Evolutionary conservation across 2,329 filamentous ascomycete species (phyloP), one percentile per base, ranked within the genome.

Genomic region (Ophiostoma himal-ulmi): DNA sequence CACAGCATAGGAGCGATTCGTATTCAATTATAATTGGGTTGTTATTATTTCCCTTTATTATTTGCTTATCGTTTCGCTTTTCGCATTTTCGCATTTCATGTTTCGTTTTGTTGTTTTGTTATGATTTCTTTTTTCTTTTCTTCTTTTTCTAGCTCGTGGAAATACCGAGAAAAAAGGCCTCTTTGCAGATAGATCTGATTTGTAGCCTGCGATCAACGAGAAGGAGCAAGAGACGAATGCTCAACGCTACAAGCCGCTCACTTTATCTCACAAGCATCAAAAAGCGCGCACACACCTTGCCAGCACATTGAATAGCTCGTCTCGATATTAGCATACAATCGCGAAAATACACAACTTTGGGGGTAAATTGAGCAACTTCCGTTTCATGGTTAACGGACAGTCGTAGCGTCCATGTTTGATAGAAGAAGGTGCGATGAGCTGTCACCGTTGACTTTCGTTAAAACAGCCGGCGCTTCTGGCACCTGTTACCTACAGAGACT

Each of bases 361-460:
- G 52, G 52, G 52, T n/a, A 57, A 26, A 57, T 5, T 57, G 52
- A 57, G 52, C 52, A 22, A 57, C 52, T 57, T 57, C 52, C 52
- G 52, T 57, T 57, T 30, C 22, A 26, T 57, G 52, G 22, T 57
- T 13, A 13, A 57, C 8, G 14, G n/a, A 26, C 52, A 14, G 52
- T 57, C 52, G 22, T 57, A 57, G 52, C 52, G 30, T 26, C 52
- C 44, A 17, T 57, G 22, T 22, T 26, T 57, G 52, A n/a, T 57
- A 2, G 8, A 26, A 30, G n/a, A 57, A 57, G 52, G 52, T 26
- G n/a, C 52, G 13, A 26, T 57, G 44, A 48, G 8, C 44, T 44
- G 41, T 30, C 26, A 30, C 3, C 3, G 30, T 30, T 30, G 30
- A 30, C 30, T 30, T 30, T 30, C 30, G 30, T 30, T 30, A 30